Base-by-base conservation (phyloP, 352 stramenopile species). In the Globisporangium canariense region DNA sequence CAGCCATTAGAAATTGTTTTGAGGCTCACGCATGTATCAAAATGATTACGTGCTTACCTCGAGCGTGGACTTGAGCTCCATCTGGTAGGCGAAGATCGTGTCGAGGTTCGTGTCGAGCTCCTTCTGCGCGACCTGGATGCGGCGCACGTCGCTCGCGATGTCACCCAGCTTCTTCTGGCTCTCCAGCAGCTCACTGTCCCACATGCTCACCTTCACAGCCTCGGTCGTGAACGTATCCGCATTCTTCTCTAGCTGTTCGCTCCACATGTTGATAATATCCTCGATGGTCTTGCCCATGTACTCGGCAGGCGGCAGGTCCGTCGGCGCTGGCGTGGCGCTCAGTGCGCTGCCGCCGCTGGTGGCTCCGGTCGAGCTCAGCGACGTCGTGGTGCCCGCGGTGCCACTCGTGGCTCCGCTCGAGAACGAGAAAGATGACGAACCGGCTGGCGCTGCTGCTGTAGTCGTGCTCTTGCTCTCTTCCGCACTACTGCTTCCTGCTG, bases 241-340 rank as follows among this genome's bases (percentile, higher is more conserved):
- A 40, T 95, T 93, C 16, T 81, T 79, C 62, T 95, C 87, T 1
- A 95, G 66, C 60, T 95, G 85, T 70, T 95, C 87, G 49, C 87
- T 94, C 87, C 87, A 95, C 73, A 91, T 85, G 66, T 95, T 95
- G 70, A 95, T 95, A 57, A 95, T 94, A 66, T 95, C 85, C 78
- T 95, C 87, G 32, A 95, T 90, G 1, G 85, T 95, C 59, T 86
- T 83, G 52, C 85, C 85, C 73, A 91, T 90, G 70, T 94, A 95
- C 63, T 93, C 83, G 46, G 85, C 87, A 16, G 87, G 87, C 9
- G 85, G 83, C 58, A 89, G 80, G 18, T 93, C 81, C 14, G 74
- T 79, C 52, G 70, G 63, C 14, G 82, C 77, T 30, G 65, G 60
- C n/a, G 76, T 61, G 9, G 71, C 66, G 41, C 71, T 73, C n/a